These are phyloP conservation scores for Fraxinus nigra DNA, from an alignment of 305 asterid genomes.

Conservation along the genomic window DNA sequence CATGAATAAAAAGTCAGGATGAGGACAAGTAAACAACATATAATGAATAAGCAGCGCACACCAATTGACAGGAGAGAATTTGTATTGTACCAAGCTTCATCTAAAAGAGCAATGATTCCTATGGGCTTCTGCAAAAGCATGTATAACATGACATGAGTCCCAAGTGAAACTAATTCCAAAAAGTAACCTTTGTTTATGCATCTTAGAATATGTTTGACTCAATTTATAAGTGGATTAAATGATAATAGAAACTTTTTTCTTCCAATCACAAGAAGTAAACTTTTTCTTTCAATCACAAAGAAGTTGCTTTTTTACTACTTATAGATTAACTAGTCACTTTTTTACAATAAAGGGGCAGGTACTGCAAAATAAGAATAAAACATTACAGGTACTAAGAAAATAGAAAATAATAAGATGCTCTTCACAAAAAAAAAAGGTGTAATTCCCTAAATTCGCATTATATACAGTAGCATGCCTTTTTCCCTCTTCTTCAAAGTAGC, in stretches of 20 bases:
- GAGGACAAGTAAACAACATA: slow-evolving; percentile 28
- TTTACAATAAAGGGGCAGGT: neutral
- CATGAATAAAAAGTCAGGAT: slow-evolving; percentile 30
- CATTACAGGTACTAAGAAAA: neutral
- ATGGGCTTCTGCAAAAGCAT: slow-evolving; percentile 84
- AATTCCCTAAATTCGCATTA: neutral
- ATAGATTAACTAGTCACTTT: neutral
- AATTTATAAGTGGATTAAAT: neutral
- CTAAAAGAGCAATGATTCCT: slow-evolving; percentile 89
- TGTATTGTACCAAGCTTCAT: slow-evolving; percentile 86
- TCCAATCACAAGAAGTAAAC: neutral
- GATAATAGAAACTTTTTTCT: neutral
- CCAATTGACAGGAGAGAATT: slow-evolving; percentile 32
- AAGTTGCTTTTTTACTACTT: neutral
- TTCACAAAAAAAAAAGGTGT: neutral
- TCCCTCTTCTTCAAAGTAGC: neutral
- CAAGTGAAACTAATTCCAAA: slow-evolving; percentile 10
- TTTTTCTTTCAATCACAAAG: neutral
- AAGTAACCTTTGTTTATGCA: neutral
- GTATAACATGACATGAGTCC: slow-evolving; percentile 25
- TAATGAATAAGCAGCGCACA: slow-evolving; percentile 21
- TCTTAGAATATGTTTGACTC: neutral
- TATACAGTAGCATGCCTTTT: neutral
- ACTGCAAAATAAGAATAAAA: neutral
- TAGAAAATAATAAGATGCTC: neutral